Evolutionary conservation across 768 basidiomycete species (phyloP), one percentile per base, ranked within the genome.

Genomic region (Exidia glandulosa): DNA sequence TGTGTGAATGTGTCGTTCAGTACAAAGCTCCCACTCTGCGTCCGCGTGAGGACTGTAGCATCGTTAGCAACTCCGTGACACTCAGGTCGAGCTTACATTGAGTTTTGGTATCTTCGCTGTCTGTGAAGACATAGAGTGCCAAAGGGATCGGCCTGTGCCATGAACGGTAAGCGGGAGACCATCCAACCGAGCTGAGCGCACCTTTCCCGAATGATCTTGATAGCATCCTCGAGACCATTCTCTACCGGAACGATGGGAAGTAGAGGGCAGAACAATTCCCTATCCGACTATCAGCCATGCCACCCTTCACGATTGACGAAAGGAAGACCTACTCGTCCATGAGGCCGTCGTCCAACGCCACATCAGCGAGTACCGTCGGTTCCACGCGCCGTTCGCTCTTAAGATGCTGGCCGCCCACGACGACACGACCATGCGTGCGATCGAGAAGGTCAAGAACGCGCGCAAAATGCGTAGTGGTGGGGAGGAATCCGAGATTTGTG

Each of bases 1-100:
- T 83, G 82, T 63, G 77, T 76, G 68, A 86, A 72, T 0, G 77
- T 79, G 61, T 89, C 87, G 61, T 87, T 87, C 59, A 84, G 77
- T 0, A 78, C 69, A 3, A 84, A 68, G 25, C 71, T 71, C 1
- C 87, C 87, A 59, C 84, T 86, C 56, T 71, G 74, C 0, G 86
- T 87, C 48, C 73, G 70, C 19, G 75, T 70, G 56, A 83, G 64
- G 56, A 88, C 85, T 87, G 54, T 12, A 48, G 32, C 10, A 32
- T 30, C 25, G 32, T 62, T 25, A 59, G 41, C 36, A 32, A 19
- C 45, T 14, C 30, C 7, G 13, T 36, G 57, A n/a, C 12, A 50
- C 30, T 27, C 31, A 41, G 14, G 41, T 6, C 12, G n/a, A 2
- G 54, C 65, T 34, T 29, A 70, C 69, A 56, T 63, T 64, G 60